phyloP scores from a whole-genome alignment of 169 alveolate species.

The Perkinsus marinus region DNA sequence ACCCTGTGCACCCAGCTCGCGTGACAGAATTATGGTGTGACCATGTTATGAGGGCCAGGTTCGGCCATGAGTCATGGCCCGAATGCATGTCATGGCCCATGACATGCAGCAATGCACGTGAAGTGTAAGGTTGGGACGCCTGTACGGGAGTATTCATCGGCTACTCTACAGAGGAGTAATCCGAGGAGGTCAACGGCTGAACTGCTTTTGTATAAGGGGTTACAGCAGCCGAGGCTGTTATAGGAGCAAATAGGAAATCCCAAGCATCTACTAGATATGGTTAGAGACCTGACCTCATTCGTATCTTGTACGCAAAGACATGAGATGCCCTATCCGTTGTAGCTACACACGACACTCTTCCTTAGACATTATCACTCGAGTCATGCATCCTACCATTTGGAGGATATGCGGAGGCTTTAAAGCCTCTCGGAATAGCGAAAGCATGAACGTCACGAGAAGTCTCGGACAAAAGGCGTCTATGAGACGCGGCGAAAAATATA shows the following conservation, averaged over 20 bases:
- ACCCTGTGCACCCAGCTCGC: not conserved
- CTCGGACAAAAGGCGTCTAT: not conserved
- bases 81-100: too few species aligned
- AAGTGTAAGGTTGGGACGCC: not conserved
- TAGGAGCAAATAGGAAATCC: not conserved
- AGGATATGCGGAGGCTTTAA: not conserved
- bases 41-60: not conserved
- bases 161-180: not conserved
- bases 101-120: not conserved
- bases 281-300: not conserved
- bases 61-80: too few species aligned
- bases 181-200: not conserved
- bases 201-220: not conserved
- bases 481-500: not conserved
- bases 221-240: not conserved
- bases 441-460: not conserved
- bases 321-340: not conserved
- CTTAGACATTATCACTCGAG: not conserved
- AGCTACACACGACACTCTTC: not conserved
- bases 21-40: not conserved
- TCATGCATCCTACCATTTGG: not conserved
- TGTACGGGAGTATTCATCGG: not conserved
- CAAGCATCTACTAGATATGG: not conserved
- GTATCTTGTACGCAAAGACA: not conserved
- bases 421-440: not conserved